Base-by-base conservation (phyloP, 352 stramenopile species). In the Globisporangium solare region DNA sequence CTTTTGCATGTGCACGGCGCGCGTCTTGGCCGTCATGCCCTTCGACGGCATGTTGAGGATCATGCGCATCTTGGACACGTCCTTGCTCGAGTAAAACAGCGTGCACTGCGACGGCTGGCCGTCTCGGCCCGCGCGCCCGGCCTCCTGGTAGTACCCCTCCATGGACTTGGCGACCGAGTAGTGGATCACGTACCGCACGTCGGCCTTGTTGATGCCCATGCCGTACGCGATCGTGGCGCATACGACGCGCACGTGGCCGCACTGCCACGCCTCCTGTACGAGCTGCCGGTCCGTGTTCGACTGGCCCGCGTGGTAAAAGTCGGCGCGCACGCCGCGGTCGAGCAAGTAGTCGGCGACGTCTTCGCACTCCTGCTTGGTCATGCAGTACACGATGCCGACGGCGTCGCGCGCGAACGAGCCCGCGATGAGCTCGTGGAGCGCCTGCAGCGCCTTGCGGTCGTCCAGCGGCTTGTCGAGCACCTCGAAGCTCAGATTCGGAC, bases 141-240 rank as follows among this genome's bases (percentile, higher is more conserved):
- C 92, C 72, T 99, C 96, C 71, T 99, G 97, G 74, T 98, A 99
- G 73, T 99, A 99, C 7, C 89, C 95, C 73, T 99, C 97, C 42
- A 99, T 83, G 49, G 87, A 97, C 70, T 93, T 93, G 62, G 85
- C 83, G 50, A 96, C 69, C 31, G 83, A 92, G 59, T 96, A 96
- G 74, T 98, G 92, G 56, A 98, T 81, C 20, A 98, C 92, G 54
- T 92, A 97, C 17, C 89, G 88, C 56, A 97, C 90, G 62, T 98
- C 84, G 24, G 90, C 80, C 64, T 98, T 98, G 74, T 98, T 96
- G 66, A 98, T 98, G 35, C 94, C 94, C 71, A 98, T 89, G 35
- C 95, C 95, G 67, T 98, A 98, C 13, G 93, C 93, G 67, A 98
- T 98, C 7, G 93, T 98, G 6, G 93, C 93, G 24, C 96, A 97